Base-by-base conservation (phyloP, 306 rosid genomes). In the Vigna nakashimae region DNA sequence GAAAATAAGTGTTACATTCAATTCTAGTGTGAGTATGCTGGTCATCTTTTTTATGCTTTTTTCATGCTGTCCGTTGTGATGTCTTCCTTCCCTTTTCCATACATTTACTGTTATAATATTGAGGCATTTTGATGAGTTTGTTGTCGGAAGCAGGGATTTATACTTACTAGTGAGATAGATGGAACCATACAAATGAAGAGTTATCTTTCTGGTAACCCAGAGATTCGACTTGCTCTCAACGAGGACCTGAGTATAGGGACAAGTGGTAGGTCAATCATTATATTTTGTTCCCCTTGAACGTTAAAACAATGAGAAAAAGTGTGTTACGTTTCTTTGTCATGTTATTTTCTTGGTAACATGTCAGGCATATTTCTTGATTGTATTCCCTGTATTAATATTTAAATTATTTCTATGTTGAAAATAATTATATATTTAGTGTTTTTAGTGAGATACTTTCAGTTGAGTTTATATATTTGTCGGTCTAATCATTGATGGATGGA, bases 121-220 rank as follows among this genome's bases (percentile, higher is more conserved):
- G 68, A 68, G 83, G 53, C 71, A 40, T 53, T 82, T 77, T 70
- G 38, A 64, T 71, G 74, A 60, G 38, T 80, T 34, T 65, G 13
- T 51, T 78, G 72, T 81, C 84, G 87, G 48, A 65, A 74, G 63
- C 90, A 95, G 98, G 99, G 97, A 71, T 95, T 86, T 73, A 86
- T 92, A 80, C 93, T 95, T 71, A 92, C 98, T 52, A 92, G 97
- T 70, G 99, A 95, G 88, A 95, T 95, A 73, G 98, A 92, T 85
- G 99, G 98, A 65, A 92, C 98, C 77, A 92, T 95, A 83, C 98
- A 95, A 84, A 89, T 95, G 99, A 95, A 95, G 91, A 95, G 99
- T 84, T 92, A 87, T 84, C 97, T 92, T 77, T 82, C 91, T 4
- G 96, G 98, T 26, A 95, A 92, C 79, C 99, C 99, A 65, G 98